Base-by-base conservation (phyloP, 164 flowering plant species). In the Nelumbo lutea region DNA sequence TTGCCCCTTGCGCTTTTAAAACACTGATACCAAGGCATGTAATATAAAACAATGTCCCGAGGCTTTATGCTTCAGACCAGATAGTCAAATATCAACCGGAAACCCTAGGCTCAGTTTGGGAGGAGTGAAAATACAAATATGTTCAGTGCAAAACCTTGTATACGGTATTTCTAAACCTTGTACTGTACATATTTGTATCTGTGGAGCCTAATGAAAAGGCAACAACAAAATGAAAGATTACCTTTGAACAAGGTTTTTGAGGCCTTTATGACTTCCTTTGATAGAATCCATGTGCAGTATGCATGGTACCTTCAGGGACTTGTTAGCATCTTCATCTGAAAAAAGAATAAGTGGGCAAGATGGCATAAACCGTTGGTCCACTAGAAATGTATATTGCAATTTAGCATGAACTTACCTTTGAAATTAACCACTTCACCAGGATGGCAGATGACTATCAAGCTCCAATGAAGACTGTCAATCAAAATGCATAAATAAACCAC, bases 211-310 rank as follows among this genome's bases (percentile, higher is more conserved):
- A 59, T 13, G 15, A 59, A n/a, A 13, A 59, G 7, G 7, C 61
- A 8, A 39, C 40, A 43, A 43, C 41, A 42, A 3, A 8, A 15
- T 48, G 61, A 46, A 62, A 9, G 5, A 51, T 73, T 83, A 96
- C 99, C 98, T 87, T 78, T 90, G 99, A 47, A 96, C 67, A 77
- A 88, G 89, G 75, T 84, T 81, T 75, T 89, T 96, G 39, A 96
- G 84, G 61, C 91, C 90, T 57, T 74, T 67, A 81, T 96, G 99
- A 69, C 81, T 89, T 84, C 99, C 99, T 74, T 79, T 87, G 42
- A 93, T 84, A 66, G 99, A 96, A 78, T 96, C 98, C 98, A 96
- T 87, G 72, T 96, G 99, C 83, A 96, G 72, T 70, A 96, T 84
- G 70, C 99, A 96, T 38, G 99, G 99, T 43, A 93, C 86, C 79